These are phyloP conservation scores for Posidonia australis DNA, from an alignment of 106 monocot genomes.

Conservation along the genomic window DNA sequence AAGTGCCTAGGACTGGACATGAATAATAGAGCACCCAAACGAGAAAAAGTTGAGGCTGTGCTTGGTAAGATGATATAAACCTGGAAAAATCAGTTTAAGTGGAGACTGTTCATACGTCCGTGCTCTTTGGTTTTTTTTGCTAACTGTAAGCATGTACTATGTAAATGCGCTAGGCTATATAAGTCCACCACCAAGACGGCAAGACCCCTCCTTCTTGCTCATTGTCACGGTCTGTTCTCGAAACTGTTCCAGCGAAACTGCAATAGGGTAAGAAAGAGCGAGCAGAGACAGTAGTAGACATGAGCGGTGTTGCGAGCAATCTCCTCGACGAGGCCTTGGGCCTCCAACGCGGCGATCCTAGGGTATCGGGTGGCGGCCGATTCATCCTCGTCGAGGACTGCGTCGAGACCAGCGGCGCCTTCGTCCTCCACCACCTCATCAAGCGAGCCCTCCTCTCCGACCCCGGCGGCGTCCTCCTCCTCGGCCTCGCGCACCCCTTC, in stretches of 20 bases:
- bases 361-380: constrained; percentile 1
- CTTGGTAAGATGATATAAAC: too few species aligned
- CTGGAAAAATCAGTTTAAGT: too few species aligned
- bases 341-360: neutral
- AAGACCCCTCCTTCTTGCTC: too few species aligned
- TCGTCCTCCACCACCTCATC: constrained; percentile 58
- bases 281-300: neutral
- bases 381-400: constrained; percentile 67
- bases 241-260: neutral
- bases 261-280: neutral
- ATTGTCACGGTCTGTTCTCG: neutral
- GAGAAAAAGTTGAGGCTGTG: too few species aligned
- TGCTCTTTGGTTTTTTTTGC: too few species aligned
- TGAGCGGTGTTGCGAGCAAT: constrained; percentile 11
- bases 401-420: constrained; percentile 81
- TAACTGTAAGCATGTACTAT: too few species aligned
- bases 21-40: too few species aligned
- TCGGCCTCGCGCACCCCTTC: constrained; percentile 68
- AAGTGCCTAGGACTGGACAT: too few species aligned
- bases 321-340: constrained; percentile 75
- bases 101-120: too few species aligned
- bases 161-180: too few species aligned
- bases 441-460: constrained; percentile 35
- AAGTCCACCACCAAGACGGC: too few species aligned
- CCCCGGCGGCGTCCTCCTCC: constrained; percentile 28